Percentiles rank a stretch among this genome's conserved stretches.
These are phyloP conservation scores for Torulaspora franciscae DNA, from an alignment of 805 yeast genomes.

Conservation along the genomic window DNA sequence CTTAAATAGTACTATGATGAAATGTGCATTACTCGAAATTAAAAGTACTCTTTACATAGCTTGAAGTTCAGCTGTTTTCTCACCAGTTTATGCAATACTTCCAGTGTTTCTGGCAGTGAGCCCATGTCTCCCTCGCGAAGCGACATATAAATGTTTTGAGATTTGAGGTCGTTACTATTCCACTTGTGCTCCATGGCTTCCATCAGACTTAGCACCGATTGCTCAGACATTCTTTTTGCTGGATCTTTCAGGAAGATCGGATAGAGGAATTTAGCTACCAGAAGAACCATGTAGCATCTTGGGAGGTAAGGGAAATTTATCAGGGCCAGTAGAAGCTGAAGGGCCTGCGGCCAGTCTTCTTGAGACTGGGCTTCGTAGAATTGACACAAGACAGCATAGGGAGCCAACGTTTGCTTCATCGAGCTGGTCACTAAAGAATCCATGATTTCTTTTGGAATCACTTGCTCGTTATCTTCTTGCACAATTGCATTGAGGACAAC, in stretches of 20 bases:
- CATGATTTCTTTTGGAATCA: constrained; percentile 29
- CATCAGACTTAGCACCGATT: constrained; percentile 21
- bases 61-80: constrained; percentile 27
- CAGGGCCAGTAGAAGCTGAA: constrained; percentile 22
- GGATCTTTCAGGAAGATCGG: constrained; percentile 27
- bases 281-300: constrained; percentile 25
- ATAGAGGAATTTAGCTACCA: constrained; percentile 27
- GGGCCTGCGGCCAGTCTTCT: constrained; percentile 26
- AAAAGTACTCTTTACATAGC: constrained; percentile 33
- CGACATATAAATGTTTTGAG: constrained; percentile 17
- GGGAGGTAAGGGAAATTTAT: constrained; percentile 32
- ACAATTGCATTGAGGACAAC: constrained; percentile 49
- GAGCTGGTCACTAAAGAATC: constrained; percentile 45
- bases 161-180: constrained; percentile 20
- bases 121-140: constrained; percentile 9
- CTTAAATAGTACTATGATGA: neutral
- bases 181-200: constrained; percentile 25
- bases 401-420: constrained; percentile 63
- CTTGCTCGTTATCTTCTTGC: constrained; percentile 17
- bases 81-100: constrained; percentile 16
- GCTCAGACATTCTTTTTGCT: constrained; percentile 21
- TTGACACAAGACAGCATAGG: constrained; percentile 59
- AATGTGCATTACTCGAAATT: constrained; percentile 6
- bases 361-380: constrained; percentile 39
- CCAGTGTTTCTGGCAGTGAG: constrained; percentile 18